Conservation (phyloP, 1,284 basidiomycete genomes). For the Athelia psychrophila region DNA sequence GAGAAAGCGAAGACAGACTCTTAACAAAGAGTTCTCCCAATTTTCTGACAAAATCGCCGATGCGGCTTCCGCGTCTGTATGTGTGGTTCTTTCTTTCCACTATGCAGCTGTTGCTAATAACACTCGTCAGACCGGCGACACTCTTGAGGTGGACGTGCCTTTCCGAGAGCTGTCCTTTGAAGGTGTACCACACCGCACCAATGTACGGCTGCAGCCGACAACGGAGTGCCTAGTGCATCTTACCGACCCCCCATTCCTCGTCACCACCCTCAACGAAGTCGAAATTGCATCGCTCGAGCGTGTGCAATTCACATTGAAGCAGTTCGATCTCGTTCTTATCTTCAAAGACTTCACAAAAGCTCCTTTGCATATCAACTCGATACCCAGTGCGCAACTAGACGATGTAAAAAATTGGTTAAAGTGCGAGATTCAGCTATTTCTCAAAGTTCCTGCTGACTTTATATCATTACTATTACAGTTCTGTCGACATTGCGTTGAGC, state of each 20-base stretch:
- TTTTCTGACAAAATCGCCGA: constrained; percentile 95
- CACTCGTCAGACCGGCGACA: constrained; percentile 63
- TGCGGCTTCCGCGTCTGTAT: constrained; percentile 70
- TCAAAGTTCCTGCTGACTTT: constrained; percentile 4
- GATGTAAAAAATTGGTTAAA: constrained; percentile 99
- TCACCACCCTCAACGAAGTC: constrained; percentile 92
- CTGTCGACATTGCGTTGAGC: constrained; percentile 94
- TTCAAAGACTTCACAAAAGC: constrained; percentile 94
- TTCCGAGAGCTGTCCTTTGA: constrained; percentile 98
- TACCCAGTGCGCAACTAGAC: constrained; percentile 87
- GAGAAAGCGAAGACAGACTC: constrained; percentile 80
- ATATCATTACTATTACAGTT: constrained; percentile 49
- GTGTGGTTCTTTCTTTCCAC: constrained; percentile 20
- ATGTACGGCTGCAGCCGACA: constrained; percentile 93
- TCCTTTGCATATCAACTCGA: constrained; percentile 94
- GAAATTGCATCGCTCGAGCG: constrained; percentile 97
- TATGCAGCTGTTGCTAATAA: constrained; percentile 3
- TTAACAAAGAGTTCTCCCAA: constrained; percentile 94
- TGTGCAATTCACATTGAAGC: constrained; percentile 95
- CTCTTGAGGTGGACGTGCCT: constrained; percentile 92
- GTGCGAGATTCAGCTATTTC: constrained; percentile 44
- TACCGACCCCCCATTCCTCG: constrained; percentile 94
- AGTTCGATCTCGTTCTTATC: constrained; percentile 96
- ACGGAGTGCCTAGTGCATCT: constrained; percentile 97
- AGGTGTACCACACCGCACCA: constrained; percentile 95